phyloP scores from a whole-genome alignment of 306 rosid genomes.

The Rubus parviflorus region DNA sequence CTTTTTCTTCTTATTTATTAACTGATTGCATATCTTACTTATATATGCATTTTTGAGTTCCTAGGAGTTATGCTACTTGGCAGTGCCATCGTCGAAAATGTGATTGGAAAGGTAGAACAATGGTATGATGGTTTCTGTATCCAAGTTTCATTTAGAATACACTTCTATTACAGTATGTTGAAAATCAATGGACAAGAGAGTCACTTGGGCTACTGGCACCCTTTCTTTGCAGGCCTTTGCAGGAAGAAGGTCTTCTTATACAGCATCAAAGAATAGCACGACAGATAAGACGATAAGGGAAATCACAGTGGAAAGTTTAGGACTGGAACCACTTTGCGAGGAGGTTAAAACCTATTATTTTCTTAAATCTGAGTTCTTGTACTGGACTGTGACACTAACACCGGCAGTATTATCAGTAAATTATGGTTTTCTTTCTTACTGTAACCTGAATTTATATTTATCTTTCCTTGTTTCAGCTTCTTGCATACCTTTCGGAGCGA shows the following conservation, averaged over 20 bases:
- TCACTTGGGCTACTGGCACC: slow-evolving; percentile 20
- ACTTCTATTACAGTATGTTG: not conserved
- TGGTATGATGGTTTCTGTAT: slow-evolving; percentile 45
- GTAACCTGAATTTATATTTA: slow-evolving; percentile 17
- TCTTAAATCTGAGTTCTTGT: slow-evolving; percentile 11
- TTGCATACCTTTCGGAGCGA: slow-evolving; percentile 70
- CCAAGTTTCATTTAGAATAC: slow-evolving; percentile 2
- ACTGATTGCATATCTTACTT: slow-evolving; percentile 10
- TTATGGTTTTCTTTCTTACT: slow-evolving; percentile 22
- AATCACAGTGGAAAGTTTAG: slow-evolving; percentile 58
- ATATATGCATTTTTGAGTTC: slow-evolving; percentile 31
- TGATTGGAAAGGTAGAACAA: slow-evolving; percentile 82
- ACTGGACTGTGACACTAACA: slow-evolving; percentile 3
- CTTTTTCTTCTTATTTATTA: slow-evolving; percentile 16
- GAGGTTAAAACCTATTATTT: slow-evolving; percentile 46
- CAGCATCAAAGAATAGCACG: slow-evolving; percentile 4
- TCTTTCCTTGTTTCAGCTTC: slow-evolving; percentile 58
- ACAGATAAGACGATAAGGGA: slow-evolving; percentile 47
- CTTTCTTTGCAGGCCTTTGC: slow-evolving; percentile 62
- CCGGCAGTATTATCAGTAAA: not conserved
- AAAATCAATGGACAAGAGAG: slow-evolving; percentile 10
- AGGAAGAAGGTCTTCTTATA: slow-evolving; percentile 34
- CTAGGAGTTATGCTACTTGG: slow-evolving; percentile 74
- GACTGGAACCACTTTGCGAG: slow-evolving; percentile 77
- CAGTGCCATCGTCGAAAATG: slow-evolving; percentile 74